These are phyloP conservation scores for Ambrosiella xylebori DNA, from an alignment of 2,329 filamentous ascomycete genomes.

Conservation along the genomic window DNA sequence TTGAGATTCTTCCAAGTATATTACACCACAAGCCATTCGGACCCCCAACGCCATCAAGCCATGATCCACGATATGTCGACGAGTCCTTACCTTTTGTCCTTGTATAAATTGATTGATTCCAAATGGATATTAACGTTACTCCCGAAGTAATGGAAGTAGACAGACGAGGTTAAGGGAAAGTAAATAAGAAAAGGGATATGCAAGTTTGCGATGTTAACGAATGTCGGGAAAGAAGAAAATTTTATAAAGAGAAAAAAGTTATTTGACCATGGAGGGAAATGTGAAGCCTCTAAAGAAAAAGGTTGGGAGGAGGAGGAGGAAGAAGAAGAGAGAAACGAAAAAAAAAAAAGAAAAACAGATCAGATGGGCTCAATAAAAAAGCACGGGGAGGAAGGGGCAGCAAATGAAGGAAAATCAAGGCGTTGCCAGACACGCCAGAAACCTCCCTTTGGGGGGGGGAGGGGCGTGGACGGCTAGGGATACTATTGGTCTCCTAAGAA, in stretches of 20 bases:
- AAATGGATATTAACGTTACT: slow-evolving; percentile 12
- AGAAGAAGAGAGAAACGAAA: slow-evolving; percentile 17
- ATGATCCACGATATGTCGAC: background rate
- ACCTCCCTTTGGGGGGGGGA: slow-evolving; percentile 1
- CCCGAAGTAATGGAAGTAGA: slow-evolving; percentile 11
- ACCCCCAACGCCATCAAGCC: background rate
- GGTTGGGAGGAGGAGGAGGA: slow-evolving; percentile 17
- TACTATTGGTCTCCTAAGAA: background rate
- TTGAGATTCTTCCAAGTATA: background rate
- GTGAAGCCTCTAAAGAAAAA: slow-evolving; percentile 11
- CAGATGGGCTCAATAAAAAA: slow-evolving; percentile 14
- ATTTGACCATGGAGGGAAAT: slow-evolving; percentile 13
- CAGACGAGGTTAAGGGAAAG: slow-evolving; percentile 11
- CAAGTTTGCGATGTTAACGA: slow-evolving; percentile 16
- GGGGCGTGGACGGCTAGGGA: background rate
- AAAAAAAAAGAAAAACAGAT: slow-evolving; percentile 16
- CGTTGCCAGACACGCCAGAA: slow-evolving; percentile 5
- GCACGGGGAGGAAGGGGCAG: slow-evolving; percentile 8
- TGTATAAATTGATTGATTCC: slow-evolving; percentile 7
- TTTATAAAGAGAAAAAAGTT: slow-evolving; percentile 15
- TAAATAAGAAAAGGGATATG: slow-evolving; percentile 8
- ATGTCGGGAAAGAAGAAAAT: slow-evolving; percentile 17
- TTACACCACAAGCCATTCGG: background rate
- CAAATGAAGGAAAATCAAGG: slow-evolving; percentile 14
- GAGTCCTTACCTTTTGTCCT: slow-evolving; percentile 7